Conservation (phyloP, 306 rosid genomes). For the Herpetospermum pedunculosum region DNA sequence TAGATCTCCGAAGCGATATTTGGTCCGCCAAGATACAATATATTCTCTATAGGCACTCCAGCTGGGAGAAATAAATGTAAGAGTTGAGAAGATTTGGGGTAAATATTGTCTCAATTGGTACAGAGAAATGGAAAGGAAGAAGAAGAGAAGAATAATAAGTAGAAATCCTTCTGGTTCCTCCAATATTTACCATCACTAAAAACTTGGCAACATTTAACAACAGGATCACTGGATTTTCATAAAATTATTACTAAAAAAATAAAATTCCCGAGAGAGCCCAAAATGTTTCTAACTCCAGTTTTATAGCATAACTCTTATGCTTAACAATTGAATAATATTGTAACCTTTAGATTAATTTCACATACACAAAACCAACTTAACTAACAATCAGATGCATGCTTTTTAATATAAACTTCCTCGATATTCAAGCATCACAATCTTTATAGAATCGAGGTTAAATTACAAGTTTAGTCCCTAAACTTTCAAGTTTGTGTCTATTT, state of each 20-base stretch:
- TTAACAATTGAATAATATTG: no score
- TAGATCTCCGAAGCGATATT: constrained; percentile 87
- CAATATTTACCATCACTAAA: not conserved
- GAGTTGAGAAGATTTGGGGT: constrained; percentile 3
- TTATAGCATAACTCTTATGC: not conserved
- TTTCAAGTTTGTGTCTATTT: no score
- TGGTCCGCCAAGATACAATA: constrained; percentile 92
- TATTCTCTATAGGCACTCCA: constrained; percentile 74
- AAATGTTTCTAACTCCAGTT: not conserved
- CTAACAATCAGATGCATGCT: not conserved
- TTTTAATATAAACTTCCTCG: not conserved
- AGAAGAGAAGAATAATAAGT: not conserved
- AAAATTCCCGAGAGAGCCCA: not conserved
- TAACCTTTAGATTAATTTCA: no score
- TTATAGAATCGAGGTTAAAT: no score
- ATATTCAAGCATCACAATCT: not conserved
- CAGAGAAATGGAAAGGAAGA: not conserved
- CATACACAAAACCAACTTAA: not conserved
- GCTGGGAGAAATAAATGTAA: constrained; percentile 29
- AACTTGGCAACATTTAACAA: not conserved
- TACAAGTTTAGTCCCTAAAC: no score
- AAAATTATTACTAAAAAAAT: not conserved
- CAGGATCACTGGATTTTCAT: not conserved
- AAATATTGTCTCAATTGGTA: not conserved
- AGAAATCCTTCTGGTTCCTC: not conserved